These are phyloP conservation scores for Aspergillus affinis DNA, from an alignment of 495 filamentous ascomycete species.

Conservation along the genomic window DNA sequence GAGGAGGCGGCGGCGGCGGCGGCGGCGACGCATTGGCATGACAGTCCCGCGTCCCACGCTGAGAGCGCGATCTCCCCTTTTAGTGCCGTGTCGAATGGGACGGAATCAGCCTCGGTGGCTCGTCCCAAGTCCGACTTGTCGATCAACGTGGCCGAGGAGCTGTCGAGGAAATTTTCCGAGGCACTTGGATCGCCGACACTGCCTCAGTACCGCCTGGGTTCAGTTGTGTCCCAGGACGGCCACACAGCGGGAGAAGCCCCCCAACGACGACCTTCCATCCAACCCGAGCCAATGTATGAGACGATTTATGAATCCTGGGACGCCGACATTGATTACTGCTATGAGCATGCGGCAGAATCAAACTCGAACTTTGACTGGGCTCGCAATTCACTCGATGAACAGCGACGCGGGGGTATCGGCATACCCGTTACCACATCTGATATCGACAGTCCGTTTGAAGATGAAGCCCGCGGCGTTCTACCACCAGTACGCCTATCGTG, in stretches of 20 bases:
- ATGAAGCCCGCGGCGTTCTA: constrained; percentile 3
- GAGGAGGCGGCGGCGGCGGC: no score
- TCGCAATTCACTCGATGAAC: constrained; percentile 43
- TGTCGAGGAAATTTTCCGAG: constrained; percentile 40
- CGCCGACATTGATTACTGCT: constrained; percentile 92
- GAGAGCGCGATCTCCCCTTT: constrained; percentile 20
- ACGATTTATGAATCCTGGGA: constrained; percentile 73
- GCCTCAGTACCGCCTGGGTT: constrained; percentile 22
- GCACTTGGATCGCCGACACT: constrained; percentile 42
- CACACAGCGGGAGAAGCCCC: constrained; percentile 2
- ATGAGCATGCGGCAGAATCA: constrained; percentile 86
- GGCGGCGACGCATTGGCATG: constrained; percentile 33
- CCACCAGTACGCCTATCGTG: constrained; percentile 28
- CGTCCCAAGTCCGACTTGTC: constrained; percentile 30
- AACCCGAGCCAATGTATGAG: constrained; percentile 17
- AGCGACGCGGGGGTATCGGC: constrained; percentile 20
- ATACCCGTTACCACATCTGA: constrained; percentile 17
- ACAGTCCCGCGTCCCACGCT: constrained; percentile 26
- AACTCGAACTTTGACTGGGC: constrained; percentile 90
- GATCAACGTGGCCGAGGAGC: constrained; percentile 33
- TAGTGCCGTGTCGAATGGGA: constrained; percentile 10
- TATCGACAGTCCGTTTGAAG: constrained; percentile 2
- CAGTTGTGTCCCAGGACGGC: constrained; percentile 4
- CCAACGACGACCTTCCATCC: constrained; percentile 13
- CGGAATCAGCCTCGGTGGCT: constrained; percentile 12